A percentile compares a stretch with the other conserved stretches of the same genome.
phyloP scores from a whole-genome alignment of 345 rosid genomes.

The Eucalyptus melliodora region DNA sequence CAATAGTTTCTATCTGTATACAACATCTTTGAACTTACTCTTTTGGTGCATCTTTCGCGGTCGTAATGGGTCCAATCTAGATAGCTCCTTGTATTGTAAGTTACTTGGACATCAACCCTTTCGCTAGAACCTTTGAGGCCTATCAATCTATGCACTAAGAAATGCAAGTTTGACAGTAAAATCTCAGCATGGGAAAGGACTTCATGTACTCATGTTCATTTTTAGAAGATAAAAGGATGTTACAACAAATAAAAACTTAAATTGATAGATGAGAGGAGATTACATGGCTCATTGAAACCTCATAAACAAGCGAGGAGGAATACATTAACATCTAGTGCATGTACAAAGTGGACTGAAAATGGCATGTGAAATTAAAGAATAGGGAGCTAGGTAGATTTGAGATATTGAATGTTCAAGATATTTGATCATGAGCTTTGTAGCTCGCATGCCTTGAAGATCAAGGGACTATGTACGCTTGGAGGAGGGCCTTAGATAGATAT shows the following conservation, averaged over 20 bases:
- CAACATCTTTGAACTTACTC: background rate
- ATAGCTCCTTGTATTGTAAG: background rate
- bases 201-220: background rate
- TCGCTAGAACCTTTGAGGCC: background rate
- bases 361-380: background rate
- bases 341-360: background rate
- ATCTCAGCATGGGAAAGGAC: background rate
- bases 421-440: background rate
- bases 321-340: background rate
- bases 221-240: background rate
- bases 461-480: background rate
- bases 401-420: background rate
- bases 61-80: background rate
- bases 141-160: background rate
- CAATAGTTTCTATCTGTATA: background rate
- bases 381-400: background rate
- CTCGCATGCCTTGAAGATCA: background rate
- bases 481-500: background rate
- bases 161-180: background rate
- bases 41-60: background rate
- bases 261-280: background rate
- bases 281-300: background rate
- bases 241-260: background rate
- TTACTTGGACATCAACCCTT: background rate
- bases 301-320: background rate